A percentile compares a stretch with the other conserved stretches of the same genome.
Evolutionary conservation across 2,329 filamentous ascomycete genomes (phyloP).

Genomic region (Fusarium devonianum): DNA sequence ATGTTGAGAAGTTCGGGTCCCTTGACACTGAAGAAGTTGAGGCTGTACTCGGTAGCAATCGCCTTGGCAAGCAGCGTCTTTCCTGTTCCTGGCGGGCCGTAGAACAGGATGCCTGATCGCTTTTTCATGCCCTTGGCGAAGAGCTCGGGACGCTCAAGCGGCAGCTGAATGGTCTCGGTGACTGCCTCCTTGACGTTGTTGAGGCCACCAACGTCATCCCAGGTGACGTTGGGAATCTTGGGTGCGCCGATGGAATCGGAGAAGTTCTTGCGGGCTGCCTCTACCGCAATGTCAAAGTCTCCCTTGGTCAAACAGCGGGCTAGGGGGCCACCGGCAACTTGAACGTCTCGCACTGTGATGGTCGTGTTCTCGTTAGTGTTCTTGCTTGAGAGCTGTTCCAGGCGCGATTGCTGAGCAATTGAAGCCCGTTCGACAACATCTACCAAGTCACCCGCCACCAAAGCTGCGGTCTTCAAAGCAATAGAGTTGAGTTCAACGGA

Average conservation of each 20-base stretch:
- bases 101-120: conserved; percentile 90
- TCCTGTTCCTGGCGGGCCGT: conserved; percentile 88
- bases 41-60: conserved; percentile 90
- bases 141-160: conserved; percentile 87
- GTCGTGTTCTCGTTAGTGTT: conserved; percentile 47
- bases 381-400: conserved; percentile 73
- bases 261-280: conserved; percentile 96
- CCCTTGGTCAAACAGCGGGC: conserved; percentile 79
- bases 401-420: conserved; percentile 75
- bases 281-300: conserved; percentile 93
- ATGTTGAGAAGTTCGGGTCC: conserved; percentile 92
- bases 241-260: conserved; percentile 96
- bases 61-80: conserved; percentile 94
- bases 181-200: conserved; percentile 97
- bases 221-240: conserved; percentile 96
- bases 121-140: conserved; percentile 99
- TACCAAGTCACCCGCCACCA: conserved; percentile 92
- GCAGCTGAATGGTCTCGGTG: conserved; percentile 93
- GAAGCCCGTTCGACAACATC: conserved; percentile 93
- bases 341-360: conserved; percentile 81
- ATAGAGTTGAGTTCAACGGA: conserved; percentile 85
- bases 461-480: conserved; percentile 91
- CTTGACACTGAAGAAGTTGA: conserved; percentile 95
- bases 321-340: conserved; percentile 82
- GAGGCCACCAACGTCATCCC: conserved; percentile 94